Conservation (phyloP, 805 yeast species). For the Cyberlindnera saturnus region DNA sequence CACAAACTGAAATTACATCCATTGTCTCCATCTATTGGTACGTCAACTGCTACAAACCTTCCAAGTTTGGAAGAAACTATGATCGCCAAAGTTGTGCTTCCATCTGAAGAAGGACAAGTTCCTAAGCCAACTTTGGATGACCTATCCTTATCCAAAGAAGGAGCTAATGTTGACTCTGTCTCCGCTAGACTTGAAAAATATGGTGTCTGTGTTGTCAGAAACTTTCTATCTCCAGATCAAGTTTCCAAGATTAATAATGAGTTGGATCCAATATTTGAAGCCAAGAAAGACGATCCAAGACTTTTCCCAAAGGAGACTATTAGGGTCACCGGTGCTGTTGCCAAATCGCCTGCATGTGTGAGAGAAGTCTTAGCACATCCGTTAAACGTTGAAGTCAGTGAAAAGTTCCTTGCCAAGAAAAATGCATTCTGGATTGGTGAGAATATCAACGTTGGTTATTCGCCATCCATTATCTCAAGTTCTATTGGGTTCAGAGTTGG, state of each 20-base stretch:
- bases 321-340: conserved; percentile 1
- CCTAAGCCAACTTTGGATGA: conserved; percentile 1
- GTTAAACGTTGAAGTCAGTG: conserved; percentile 1
- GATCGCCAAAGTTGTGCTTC: not conserved
- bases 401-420: conserved; percentile 4
- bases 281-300: conserved; percentile 1
- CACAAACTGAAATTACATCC: not conserved
- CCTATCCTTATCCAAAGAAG: not conserved
- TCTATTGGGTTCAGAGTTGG: conserved; percentile 3
- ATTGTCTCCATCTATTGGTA: not conserved
- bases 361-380: conserved; percentile 1
- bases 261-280: conserved; percentile 1
- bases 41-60: not conserved
- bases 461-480: conserved; percentile 1
- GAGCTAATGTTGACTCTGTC: not conserved
- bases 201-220: conserved; percentile 2
- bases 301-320: conserved; percentile 3
- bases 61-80: conserved; percentile 2
- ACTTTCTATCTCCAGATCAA: not conserved
- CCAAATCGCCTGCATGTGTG: conserved; percentile 1
- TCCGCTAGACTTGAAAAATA: conserved; percentile 1
- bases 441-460: conserved; percentile 2
- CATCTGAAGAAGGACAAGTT: not conserved
- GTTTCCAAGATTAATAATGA: not conserved
- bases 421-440: conserved; percentile 3